Conservation (phyloP, 169 alveolate genomes). For the Cyclospora cayetanensis region DNA sequence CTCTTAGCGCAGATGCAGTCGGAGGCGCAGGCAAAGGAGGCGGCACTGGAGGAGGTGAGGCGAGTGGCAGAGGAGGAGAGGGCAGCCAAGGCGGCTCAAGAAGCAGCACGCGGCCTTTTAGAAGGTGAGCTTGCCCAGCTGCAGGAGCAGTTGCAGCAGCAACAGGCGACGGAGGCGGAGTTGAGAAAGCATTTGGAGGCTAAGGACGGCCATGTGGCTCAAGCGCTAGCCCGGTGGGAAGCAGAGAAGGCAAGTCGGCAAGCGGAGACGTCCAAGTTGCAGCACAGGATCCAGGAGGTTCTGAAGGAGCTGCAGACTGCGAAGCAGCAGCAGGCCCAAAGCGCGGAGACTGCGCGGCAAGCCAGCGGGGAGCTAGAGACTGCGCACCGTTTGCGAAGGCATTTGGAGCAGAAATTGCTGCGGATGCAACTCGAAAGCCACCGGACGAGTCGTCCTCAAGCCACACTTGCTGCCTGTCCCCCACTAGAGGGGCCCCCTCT, state of each 20-base stretch:
- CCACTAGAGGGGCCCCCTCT: background rate
- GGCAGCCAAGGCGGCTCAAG: background rate
- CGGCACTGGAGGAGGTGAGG: background rate
- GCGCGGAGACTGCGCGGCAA: background rate
- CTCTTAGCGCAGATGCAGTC: background rate
- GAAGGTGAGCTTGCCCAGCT: background rate
- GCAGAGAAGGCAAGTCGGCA: background rate
- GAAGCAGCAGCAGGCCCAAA: background rate
- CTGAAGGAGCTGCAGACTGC: background rate
- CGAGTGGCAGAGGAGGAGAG: background rate
- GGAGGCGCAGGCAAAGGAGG: background rate
- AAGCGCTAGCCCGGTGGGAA: background rate
- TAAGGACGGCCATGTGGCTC: background rate
- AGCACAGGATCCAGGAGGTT: background rate
- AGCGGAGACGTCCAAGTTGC: background rate
- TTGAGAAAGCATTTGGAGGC: background rate
- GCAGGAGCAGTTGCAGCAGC: slow-evolving; percentile 37
- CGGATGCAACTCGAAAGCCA: background rate
- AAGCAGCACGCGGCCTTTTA: background rate
- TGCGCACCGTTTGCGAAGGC: background rate
- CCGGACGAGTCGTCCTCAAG: background rate
- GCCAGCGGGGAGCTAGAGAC: background rate
- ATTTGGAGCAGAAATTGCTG: slow-evolving; percentile 30
- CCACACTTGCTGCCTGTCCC: background rate
- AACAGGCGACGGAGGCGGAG: background rate